Base-by-base conservation (phyloP, 176 grass and related monocot species). In the Hyparrhenia diplandra region DNA sequence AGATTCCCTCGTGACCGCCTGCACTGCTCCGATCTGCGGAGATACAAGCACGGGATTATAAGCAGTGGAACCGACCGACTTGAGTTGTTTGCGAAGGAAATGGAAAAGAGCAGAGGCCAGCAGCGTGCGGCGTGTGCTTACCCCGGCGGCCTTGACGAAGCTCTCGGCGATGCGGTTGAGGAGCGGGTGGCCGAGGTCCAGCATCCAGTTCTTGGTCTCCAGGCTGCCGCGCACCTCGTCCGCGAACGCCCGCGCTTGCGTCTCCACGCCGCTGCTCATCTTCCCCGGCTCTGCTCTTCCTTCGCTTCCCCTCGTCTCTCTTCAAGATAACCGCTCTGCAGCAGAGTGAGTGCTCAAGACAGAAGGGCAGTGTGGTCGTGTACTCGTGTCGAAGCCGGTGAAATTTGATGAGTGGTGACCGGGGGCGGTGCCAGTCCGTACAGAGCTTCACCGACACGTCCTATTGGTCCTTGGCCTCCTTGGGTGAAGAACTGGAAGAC, bases 91-190 rank as follows among this genome's bases (percentile, higher is more conserved):
- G 17, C 5, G 6, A 54, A 35, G 14, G 7, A 12, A 27, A 39
- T n/a, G 1, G 7, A 23, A 39, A 12, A 45, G 42, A 47, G 43
- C 46, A 18, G 46, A 49, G 16, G 46, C 46, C 7, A 39, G 37
- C 37, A 7, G 52, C 8, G 8, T 23, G 52, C 52, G 2, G 52
- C 52, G n/a, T n/a, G 51, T 51, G 47, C 47, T 20, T 90, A 98
- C 92, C 78, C 95, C 92, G 8, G 95, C 90, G 47, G 90, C 95
- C 87, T 85, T 93, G 71, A 93, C 86, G 67, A 98, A 98, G 90
- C 95, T 95, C 42, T 95, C 92, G 14, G 92, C 90, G 34, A 98
- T 47, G 61, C 90, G 90, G 87, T 93, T 93, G 78, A 95, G 69
- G 82, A 95, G 86, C 5, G 92, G 90, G 60, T 95, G 92, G 52